Evolutionary conservation across 2,329 filamentous ascomycete species (phyloP).

Genomic region (Malbranchea zuffiana): DNA sequence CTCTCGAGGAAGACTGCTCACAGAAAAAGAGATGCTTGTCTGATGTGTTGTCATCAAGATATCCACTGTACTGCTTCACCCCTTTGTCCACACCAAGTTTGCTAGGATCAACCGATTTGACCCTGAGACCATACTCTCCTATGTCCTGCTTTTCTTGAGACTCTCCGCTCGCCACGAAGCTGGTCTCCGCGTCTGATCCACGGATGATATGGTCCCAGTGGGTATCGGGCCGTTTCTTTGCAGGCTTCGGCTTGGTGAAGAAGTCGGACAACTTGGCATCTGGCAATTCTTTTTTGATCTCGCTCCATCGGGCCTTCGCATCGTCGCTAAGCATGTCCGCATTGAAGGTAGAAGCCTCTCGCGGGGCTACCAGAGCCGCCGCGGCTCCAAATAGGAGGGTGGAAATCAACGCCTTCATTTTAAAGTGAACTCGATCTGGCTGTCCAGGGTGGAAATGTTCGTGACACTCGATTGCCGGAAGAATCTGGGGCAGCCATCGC

Average conservation of each 20-base stretch:
- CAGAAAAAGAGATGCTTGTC: constrained; percentile 99
- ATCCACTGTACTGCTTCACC: constrained; percentile 97
- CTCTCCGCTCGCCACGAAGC: constrained; percentile 64
- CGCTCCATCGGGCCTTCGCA: constrained; percentile 76
- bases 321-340: constrained; percentile 43
- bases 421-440: too few relatives aligned
- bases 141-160: constrained; percentile 70
- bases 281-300: constrained; percentile 72
- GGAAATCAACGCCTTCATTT: constrained; percentile 12
- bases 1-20: constrained; percentile 38
- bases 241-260: constrained; percentile 71
- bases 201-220: constrained; percentile 88
- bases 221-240: constrained; percentile 63
- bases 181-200: constrained; percentile 69
- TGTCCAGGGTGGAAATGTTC: too few relatives aligned
- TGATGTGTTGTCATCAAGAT: constrained; percentile 89
- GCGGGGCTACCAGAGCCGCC: not conserved
- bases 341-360: not conserved
- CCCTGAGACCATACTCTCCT: constrained; percentile 62
- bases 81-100: constrained; percentile 69
- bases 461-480: too few relatives aligned
- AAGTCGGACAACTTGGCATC: constrained; percentile 60
- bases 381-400: constrained; percentile 11
- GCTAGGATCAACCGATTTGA: constrained; percentile 81
- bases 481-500: too few relatives aligned